Evolutionary conservation across 1,284 basidiomycete species (phyloP).

Genomic region (Paramarasmius palmivorus): DNA sequence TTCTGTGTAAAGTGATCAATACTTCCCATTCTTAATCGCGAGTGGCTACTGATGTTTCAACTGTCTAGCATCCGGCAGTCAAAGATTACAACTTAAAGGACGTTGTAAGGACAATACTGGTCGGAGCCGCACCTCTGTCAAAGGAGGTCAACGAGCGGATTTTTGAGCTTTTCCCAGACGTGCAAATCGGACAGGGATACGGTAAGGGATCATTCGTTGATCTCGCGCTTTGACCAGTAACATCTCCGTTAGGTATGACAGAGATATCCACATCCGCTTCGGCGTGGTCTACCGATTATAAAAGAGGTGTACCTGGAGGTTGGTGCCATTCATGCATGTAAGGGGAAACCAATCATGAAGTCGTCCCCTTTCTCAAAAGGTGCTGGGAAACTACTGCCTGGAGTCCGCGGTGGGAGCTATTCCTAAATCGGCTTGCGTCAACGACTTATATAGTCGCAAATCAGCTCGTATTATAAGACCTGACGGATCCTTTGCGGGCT

Average conservation of each 20-base stretch:
- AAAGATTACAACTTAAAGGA: constrained; percentile 47
- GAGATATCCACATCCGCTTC: constrained; percentile 26
- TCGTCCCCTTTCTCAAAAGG: constrained; percentile 24
- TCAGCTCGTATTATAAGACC: constrained; percentile 41
- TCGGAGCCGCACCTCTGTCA: constrained; percentile 66
- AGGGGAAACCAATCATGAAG: too few relatives aligned
- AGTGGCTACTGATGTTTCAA: neutral
- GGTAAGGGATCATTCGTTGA: constrained; percentile 27
- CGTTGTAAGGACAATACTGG: constrained; percentile 35
- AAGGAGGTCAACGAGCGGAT: constrained; percentile 51
- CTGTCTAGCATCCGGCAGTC: neutral
- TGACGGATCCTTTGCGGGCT: constrained; percentile 44
- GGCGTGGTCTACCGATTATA: constrained; percentile 24
- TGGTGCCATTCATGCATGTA: too few relatives aligned
- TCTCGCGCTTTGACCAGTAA: neutral
- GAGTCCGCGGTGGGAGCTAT: constrained; percentile 12
- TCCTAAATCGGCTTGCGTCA: too few relatives aligned
- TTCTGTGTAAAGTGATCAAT: constrained; percentile 13
- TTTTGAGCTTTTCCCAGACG: constrained; percentile 44
- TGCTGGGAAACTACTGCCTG: constrained; percentile 40
- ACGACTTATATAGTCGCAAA: constrained; percentile 12
- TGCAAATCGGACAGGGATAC: constrained; percentile 54
- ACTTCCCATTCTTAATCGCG: neutral
- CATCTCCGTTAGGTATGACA: constrained; percentile 31
- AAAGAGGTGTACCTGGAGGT: constrained; percentile 33